phyloP scores from a whole-genome alignment of 163 green algal species.

The Volvox carteri region DNA sequence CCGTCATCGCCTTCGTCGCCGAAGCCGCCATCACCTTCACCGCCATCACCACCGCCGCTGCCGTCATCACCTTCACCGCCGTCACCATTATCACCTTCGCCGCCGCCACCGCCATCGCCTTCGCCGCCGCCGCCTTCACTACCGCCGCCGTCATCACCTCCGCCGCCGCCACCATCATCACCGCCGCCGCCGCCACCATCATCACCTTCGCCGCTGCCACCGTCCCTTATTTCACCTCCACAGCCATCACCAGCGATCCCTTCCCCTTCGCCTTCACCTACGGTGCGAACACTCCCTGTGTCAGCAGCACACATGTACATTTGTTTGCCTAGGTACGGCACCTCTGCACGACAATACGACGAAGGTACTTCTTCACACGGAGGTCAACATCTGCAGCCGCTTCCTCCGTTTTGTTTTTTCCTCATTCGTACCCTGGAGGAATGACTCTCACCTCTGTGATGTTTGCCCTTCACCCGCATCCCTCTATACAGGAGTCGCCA shows the following conservation, averaged over 20 bases:
- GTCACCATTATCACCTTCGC: not conserved
- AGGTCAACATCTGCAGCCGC: no score
- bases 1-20: not conserved
- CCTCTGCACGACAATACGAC: no score
- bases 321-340: no score
- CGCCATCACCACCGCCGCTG: not conserved
- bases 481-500: no score
- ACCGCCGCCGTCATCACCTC: not conserved
- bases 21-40: not conserved
- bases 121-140: not conserved
- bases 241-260: not conserved
- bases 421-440: no score
- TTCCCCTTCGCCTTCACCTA: no score
- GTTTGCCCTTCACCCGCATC: no score
- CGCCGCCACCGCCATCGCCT: not conserved
- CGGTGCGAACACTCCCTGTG: no score
- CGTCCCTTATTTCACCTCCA: not conserved
- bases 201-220: not conserved
- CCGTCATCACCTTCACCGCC: not conserved
- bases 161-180: not conserved
- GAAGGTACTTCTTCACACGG: no score
- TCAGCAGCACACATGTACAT: no score
- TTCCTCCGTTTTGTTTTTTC: no score
- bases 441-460: no score
- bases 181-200: not conserved